Conservation (phyloP, 225 moss, liverwort and hornwort genomes). For the Physcomitrellopsis africana region DNA sequence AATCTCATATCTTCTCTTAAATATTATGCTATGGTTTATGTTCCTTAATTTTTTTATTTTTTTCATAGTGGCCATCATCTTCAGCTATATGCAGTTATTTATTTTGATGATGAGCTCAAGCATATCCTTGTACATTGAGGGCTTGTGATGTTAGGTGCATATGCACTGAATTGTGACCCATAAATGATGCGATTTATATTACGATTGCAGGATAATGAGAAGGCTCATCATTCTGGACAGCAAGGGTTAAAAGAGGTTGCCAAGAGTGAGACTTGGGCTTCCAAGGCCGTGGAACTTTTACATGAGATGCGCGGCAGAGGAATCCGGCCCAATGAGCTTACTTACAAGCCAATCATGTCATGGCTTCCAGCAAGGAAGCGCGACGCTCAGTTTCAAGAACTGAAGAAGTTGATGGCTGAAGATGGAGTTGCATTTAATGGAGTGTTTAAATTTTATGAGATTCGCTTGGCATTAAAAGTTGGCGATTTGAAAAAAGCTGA, state of each 20-base stretch:
- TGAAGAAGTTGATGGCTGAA: conserved; percentile 50
- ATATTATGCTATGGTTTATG: conserved; percentile 1
- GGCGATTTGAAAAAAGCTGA: conserved; percentile 47
- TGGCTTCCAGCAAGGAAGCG: conserved; percentile 62
- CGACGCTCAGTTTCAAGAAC: conserved; percentile 53
- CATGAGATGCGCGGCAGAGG: conserved; percentile 61
- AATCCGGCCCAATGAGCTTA: conserved; percentile 55
- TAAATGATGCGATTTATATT: not conserved
- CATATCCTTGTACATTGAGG: conserved; percentile 11
- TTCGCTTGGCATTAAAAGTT: conserved; percentile 47
- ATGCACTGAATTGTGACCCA: conserved; percentile 18
- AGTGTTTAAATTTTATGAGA: conserved; percentile 59
- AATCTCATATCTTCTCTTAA: not conserved
- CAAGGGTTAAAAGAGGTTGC: conserved; percentile 46
- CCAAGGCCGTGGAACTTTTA: conserved; percentile 56
- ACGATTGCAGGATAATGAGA: conserved; percentile 43
- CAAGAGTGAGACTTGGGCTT: conserved; percentile 40
- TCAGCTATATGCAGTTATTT: not conserved
- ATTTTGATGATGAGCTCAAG: conserved; percentile 5
- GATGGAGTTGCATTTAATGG: conserved; percentile 53
- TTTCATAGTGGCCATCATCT: not conserved
- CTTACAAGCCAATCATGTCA: conserved; percentile 69
- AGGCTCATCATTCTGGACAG: conserved; percentile 38
- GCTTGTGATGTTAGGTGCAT: not conserved
- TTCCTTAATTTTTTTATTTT: no score